Evolutionary conservation across 2,329 filamentous ascomycete genomes (phyloP).

Genomic region (Exophiala sp.): DNA sequence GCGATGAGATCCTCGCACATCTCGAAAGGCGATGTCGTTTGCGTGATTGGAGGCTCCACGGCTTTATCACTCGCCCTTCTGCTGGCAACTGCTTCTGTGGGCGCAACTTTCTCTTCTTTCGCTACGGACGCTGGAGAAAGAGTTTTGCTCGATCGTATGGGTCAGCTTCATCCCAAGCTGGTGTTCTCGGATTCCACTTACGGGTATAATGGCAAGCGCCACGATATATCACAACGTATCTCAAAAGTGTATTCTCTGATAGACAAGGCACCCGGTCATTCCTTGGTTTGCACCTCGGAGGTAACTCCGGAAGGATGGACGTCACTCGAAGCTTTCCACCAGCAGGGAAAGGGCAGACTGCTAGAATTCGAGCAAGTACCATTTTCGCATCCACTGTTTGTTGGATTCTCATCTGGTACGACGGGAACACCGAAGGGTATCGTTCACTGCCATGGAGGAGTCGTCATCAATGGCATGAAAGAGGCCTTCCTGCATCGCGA

Average conservation of each 20-base stretch:
- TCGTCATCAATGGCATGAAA: constrained; percentile 47
- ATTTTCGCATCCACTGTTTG: constrained; percentile 70
- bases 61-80: constrained; percentile 7
- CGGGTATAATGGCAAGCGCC: constrained; percentile 71
- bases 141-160: constrained; percentile 54
- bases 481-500: constrained; percentile 57
- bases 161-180: constrained; percentile 71
- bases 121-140: constrained; percentile 14
- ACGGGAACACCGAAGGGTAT: constrained; percentile 66
- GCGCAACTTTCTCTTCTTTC: constrained; percentile 13
- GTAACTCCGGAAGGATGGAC: constrained; percentile 45
- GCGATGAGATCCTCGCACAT: constrained; percentile 37
- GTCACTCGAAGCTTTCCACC: constrained; percentile 37
- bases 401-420: constrained; percentile 41
- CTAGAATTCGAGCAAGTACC: constrained; percentile 55
- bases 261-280: not conserved
- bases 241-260: constrained; percentile 30
- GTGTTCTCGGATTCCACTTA: constrained; percentile 78
- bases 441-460: constrained; percentile 59
- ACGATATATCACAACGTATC: constrained; percentile 71
- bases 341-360: not conserved
- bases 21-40: constrained; percentile 36
- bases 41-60: constrained; percentile 8
- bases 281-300: constrained; percentile 45
- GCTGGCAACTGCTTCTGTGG: constrained; percentile 13